These are phyloP conservation scores for Brassica hybrid DNA, from an alignment of 441 rosid species.

Conservation along the genomic window DNA sequence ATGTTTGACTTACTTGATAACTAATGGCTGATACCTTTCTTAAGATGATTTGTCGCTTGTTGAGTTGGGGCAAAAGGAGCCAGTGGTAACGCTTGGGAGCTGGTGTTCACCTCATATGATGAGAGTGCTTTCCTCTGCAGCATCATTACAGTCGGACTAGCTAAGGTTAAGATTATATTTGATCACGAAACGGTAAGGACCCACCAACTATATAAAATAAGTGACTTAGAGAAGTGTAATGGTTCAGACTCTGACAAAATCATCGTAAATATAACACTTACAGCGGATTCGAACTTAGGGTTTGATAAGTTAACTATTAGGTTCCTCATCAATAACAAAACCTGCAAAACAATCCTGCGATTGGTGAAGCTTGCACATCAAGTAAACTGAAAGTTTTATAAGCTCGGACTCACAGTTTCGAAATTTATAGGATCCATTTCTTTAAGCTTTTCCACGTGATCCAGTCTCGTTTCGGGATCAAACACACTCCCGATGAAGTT, in stretches of 20 bases:
- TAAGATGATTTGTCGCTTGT: conserved; percentile 56
- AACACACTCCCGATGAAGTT: conserved; percentile 73
- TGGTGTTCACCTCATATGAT: conserved; percentile 52
- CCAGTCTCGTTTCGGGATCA: conserved; percentile 55
- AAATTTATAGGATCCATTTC: conserved; percentile 79
- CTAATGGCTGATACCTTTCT: conserved; percentile 32
- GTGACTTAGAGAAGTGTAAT: conserved; percentile 10
- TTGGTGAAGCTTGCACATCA: conserved; percentile 3
- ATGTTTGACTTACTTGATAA: conserved; percentile 33
- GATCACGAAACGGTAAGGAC: conserved; percentile 2
- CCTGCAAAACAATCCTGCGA: conserved; percentile 46
- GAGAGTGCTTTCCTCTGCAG: conserved; percentile 63
- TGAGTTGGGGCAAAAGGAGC: conserved; percentile 45
- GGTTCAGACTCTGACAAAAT: conserved; percentile 5
- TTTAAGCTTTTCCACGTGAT: conserved; percentile 62
- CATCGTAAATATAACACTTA: conserved; percentile 52
- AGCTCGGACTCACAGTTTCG: conserved; percentile 65
- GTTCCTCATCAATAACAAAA: conserved; percentile 68
- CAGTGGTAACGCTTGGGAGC: conserved; percentile 49
- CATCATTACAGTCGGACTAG: conserved; percentile 50
- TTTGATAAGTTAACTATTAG: conserved; percentile 64
- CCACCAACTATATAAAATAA: conserved; percentile 12
- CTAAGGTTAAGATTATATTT: conserved; percentile 35
- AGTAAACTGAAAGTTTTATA: conserved; percentile 8
- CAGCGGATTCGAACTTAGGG: conserved; percentile 71